Evolutionary conservation across 768 basidiomycete species (phyloP), one percentile per base, ranked within the genome.

Genomic region (Mrakia blollopis): DNA sequence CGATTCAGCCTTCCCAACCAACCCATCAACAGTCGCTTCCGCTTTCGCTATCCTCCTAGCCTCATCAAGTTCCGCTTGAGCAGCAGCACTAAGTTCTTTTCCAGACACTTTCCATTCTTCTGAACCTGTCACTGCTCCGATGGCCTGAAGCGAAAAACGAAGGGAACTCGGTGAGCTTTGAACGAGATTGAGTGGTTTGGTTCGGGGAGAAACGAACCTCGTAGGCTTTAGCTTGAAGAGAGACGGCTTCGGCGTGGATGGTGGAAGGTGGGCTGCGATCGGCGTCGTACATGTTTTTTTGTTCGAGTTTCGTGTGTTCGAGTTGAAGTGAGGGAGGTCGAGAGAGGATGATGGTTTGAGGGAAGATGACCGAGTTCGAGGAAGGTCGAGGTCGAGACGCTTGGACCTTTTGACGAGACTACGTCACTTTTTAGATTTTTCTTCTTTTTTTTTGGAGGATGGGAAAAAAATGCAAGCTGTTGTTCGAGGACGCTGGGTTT

Each of bases 1-100:
- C 65, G 65, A 68, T 30, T 68, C 65, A 18, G 32, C 35, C 37
- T 68, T 68, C 37, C 65, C 65, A 0, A 11, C 35, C 18, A 68
- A 14, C 18, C 32, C 32, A 11, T 68, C 65, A 3, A 39, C 37
- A 0, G 37, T 68, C 7, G 65, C 65, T 23, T 68, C 65, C 4
- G 65, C 65, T 23, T 68, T 68, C 21, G 65, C 65, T 21, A 68
- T 68, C 37, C 65, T 35, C 25, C 65, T 35, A 4, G 65, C 65
- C 23, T 68, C 65, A 14, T 68, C 65, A 3, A 68, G 65, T 10
- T 68, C 65, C 6, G 37, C 65, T 14, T 35, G 35, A 37, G 21
- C 65, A 13, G 39, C 18, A 3, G 13, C 5, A 7, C 10, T 9
- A 21, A 68, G 14, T 7, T 18, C 14, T 10, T 44, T 2, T 2